Evolutionary conservation across 495 filamentous ascomycete genomes (phyloP).

Genomic region (Hypomontagnella monticulosa): DNA sequence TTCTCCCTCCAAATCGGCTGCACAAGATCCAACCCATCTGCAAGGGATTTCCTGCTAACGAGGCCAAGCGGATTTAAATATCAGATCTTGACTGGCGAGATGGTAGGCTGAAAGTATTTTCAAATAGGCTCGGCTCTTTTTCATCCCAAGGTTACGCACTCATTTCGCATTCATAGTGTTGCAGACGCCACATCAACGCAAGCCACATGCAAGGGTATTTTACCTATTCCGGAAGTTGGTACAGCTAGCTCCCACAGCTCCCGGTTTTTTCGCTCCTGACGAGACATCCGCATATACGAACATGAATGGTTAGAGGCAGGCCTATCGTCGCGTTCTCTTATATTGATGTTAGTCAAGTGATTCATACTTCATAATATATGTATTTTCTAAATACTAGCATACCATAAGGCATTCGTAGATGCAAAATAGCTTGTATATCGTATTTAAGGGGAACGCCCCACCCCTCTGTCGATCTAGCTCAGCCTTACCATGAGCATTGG

Average conservation of each 20-base stretch:
- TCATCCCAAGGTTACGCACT: conserved; percentile 20
- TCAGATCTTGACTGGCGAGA: conserved; percentile 2
- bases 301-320: not conserved
- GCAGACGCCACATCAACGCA: conserved; percentile 30
- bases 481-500: conserved; percentile 37
- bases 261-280: conserved; percentile 4
- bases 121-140: not conserved
- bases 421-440: not conserved
- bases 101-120: not conserved
- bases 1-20: conserved; percentile 31
- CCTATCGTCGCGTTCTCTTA: not conserved
- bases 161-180: conserved; percentile 10
- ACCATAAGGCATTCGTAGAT: conserved; percentile 4
- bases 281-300: conserved; percentile 16
- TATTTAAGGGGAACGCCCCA: conserved; percentile 25
- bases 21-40: not conserved
- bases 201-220: conserved; percentile 30
- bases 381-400: too few species aligned
- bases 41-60: conserved; percentile 20
- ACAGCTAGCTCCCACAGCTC: conserved; percentile 9
- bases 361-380: not conserved
- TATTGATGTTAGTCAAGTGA: not conserved
- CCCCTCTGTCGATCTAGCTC: conserved; percentile 34
- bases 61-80: conserved; percentile 3
- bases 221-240: conserved; percentile 29